Base-by-base conservation (phyloP, 2,329 filamentous ascomycete genomes). In the Sporothrix protearum region DNA sequence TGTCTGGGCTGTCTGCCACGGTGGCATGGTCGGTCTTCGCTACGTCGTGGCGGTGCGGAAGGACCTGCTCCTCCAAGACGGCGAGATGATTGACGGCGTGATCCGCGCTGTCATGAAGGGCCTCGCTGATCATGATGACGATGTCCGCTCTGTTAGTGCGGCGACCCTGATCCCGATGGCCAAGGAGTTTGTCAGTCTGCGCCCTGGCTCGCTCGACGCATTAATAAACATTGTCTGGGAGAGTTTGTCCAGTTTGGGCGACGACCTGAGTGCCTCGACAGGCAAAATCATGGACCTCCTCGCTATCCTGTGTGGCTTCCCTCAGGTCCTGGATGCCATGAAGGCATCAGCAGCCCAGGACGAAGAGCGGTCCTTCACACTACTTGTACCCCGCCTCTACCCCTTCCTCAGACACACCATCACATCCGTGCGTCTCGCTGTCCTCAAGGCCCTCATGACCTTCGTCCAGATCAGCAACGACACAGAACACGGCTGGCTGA, bases 211-310 rank as follows among this genome's bases (percentile, higher is more conserved):
- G 57, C 85, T 99, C 42, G 90, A 94, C 73, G 86, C 87, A 39
- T 88, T 99, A 51, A 97, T 97, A 80, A 91, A 92, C 78, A 97
- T 98, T 72, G 94, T 99, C 36, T 99, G 96, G 96, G 92, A 97
- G 78, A 98, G 96, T 82, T 85, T 99, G 30, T 97, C 95, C 3
- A 96, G 97, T 78, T 85, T 99, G n/a, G 94, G 95, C 75, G 96
- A 99, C 78, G 96, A 99, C 78, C 85, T 99, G 22, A 98, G 94
- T 79, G 96, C 96, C 3, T 98, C 96, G 79, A 99, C 96, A 10
- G 96, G 96, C 64, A 96, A 94, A 71, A 97, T 99, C 70, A 99
- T 99, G 96, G 96, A 99, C 80, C 87, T 99, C 53, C 86, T 99
- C 22, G 96, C 96, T 16, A 98, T 96, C 73, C 88, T 99, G 1